These are phyloP conservation scores for Lactarius trivialis DNA, from an alignment of 768 basidiomycete species.

Conservation along the genomic window DNA sequence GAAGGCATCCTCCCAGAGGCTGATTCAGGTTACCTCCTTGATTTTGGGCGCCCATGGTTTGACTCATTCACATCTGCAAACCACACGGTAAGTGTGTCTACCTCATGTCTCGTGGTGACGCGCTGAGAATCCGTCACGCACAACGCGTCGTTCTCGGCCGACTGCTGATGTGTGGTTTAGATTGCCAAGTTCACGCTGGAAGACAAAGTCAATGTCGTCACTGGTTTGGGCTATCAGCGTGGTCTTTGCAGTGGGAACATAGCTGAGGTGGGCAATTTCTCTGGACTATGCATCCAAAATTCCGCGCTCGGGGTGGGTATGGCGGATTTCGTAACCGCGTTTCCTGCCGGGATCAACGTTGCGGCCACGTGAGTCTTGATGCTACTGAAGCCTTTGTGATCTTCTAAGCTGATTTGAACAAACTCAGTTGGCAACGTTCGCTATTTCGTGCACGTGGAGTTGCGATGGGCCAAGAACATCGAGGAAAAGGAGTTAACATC, in stretches of 20 bases:
- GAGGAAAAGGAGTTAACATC: constrained; percentile 77
- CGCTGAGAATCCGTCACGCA: not conserved
- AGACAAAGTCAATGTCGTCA: constrained; percentile 22
- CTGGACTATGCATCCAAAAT: constrained; percentile 72
- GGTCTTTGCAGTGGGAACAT: constrained; percentile 70
- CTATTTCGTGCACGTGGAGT: constrained; percentile 71
- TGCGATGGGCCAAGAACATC: constrained; percentile 80
- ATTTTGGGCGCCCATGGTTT: no score
- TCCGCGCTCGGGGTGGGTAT: constrained; percentile 74
- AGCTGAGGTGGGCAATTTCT: constrained; percentile 47
- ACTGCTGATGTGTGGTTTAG: not conserved
- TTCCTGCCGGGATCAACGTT: constrained; percentile 76
- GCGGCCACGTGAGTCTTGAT: constrained; percentile 59
- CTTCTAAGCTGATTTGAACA: no score
- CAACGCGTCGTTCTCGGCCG: not conserved
- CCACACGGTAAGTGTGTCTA: no score
- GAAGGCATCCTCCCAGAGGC: no score
- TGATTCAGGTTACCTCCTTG: no score
- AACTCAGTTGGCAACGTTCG: constrained; percentile 59
- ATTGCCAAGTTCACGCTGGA: constrained; percentile 14
- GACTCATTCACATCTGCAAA: no score
- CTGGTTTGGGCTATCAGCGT: constrained; percentile 41
- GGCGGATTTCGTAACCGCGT: constrained; percentile 65
- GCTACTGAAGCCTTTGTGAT: not conserved
- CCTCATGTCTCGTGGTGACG: not conserved